Evolutionary conservation across 805 yeast genomes (phyloP).

Genomic region (Saccharomycopsis sp.): DNA sequence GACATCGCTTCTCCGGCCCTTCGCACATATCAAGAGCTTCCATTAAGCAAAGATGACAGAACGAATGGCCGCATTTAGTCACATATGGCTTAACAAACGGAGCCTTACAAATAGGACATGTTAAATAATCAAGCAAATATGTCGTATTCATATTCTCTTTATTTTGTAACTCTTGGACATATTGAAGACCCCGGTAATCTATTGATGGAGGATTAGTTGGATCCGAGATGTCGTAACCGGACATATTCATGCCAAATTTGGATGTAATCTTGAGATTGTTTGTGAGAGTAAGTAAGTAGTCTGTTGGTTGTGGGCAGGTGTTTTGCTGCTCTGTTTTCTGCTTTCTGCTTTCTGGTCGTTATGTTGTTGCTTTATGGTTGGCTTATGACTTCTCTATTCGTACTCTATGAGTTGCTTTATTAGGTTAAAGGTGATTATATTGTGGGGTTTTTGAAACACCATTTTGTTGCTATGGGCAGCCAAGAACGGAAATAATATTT

Average conservation of each 20-base stretch:
- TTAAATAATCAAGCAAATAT: constrained; percentile 1
- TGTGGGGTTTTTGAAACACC: no score
- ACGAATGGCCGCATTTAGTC: constrained; percentile 20
- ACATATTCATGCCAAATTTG: neutral
- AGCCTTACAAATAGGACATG: constrained; percentile 17
- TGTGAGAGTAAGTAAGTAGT: no score
- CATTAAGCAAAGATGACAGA: constrained; percentile 14
- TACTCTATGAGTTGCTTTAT: no score
- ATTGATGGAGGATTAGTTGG: neutral
- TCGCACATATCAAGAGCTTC: constrained; percentile 4
- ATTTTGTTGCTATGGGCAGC: no score
- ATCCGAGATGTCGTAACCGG: neutral
- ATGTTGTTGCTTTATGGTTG: no score
- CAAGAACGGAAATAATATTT: no score
- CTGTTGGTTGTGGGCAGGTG: no score
- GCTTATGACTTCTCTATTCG: no score
- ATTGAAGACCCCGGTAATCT: constrained; percentile 5
- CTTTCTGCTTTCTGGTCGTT: no score
- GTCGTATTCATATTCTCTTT: neutral
- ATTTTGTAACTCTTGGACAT: neutral
- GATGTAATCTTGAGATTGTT: neutral
- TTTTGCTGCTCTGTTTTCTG: no score
- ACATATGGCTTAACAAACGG: constrained; percentile 18
- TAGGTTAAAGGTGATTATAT: no score
- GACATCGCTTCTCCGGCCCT: constrained; percentile 8